Conservation (phyloP, 192 early-diverging fungal genomes). For the Gamsiella multidivaricata region DNA sequence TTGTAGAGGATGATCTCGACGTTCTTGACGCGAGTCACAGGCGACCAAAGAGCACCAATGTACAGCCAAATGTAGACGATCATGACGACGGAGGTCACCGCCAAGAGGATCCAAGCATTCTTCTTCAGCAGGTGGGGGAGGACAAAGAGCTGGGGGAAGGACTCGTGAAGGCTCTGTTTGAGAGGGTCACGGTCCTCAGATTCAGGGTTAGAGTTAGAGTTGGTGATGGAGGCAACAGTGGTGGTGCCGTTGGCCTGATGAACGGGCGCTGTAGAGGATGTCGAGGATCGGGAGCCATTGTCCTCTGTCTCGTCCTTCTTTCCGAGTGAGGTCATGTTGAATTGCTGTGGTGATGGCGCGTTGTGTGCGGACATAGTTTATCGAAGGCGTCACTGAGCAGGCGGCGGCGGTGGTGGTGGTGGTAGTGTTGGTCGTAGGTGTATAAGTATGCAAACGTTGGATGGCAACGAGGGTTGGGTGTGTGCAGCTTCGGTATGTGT, state of each 20-base stretch:
- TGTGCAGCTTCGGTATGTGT: too few relatives aligned
- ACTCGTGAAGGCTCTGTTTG: constrained; percentile 2
- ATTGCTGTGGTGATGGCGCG: constrained; percentile 11
- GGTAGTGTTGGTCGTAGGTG: background rate
- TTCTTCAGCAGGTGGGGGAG: constrained; percentile 43
- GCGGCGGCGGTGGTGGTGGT: background rate
- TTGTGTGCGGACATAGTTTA: constrained; percentile 33
- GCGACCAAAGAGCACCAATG: constrained; percentile 45
- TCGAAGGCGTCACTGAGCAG: too few relatives aligned
- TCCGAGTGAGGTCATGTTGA: constrained; percentile 15
- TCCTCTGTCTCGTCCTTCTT: constrained; percentile 14
- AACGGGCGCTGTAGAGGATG: constrained; percentile 32
- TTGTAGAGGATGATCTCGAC: constrained; percentile 44
- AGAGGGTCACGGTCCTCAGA: background rate
- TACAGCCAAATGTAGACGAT: constrained; percentile 48
- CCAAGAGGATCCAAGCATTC: constrained; percentile 33
- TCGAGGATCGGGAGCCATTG: background rate
- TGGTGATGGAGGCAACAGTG: background rate
- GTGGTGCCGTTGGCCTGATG: constrained; percentile 8
- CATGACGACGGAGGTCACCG: constrained; percentile 31
- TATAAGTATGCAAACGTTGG: background rate
- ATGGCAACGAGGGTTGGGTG: too few relatives aligned
- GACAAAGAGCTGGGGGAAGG: constrained; percentile 44
- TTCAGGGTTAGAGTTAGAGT: background rate
- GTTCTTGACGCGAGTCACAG: constrained; percentile 44